phyloP scores from a whole-genome alignment of 257 asterid species.

The Salvia hispanica region DNA sequence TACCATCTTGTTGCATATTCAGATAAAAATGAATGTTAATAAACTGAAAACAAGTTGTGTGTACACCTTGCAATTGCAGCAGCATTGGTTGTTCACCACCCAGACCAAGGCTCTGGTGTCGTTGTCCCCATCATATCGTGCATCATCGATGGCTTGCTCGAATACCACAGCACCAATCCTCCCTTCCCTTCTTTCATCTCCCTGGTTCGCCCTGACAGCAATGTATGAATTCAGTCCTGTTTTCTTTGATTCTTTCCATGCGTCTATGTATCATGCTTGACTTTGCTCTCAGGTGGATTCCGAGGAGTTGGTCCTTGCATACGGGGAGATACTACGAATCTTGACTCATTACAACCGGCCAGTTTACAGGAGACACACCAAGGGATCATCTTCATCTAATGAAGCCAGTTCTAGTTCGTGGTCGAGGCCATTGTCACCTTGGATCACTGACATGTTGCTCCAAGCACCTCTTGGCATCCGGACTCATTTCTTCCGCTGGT shows the following conservation, averaged over 20 bases:
- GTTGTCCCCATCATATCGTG: slow-evolving; percentile 82
- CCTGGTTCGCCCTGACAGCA: slow-evolving; percentile 64
- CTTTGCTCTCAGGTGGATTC: slow-evolving; percentile 56
- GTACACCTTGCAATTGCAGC: slow-evolving; percentile 46
- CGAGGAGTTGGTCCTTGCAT: slow-evolving; percentile 87
- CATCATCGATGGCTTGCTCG: slow-evolving; percentile 68
- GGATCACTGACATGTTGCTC: slow-evolving; percentile 85
- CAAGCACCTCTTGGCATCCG: slow-evolving; percentile 74
- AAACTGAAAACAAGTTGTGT: too few relatives aligned
- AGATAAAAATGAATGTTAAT: too few relatives aligned
- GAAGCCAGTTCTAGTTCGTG: too few relatives aligned
- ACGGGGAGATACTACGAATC: slow-evolving; percentile 82
- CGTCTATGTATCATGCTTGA: neutral
- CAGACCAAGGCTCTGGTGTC: slow-evolving; percentile 84
- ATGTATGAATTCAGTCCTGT: slow-evolving; percentile 41
- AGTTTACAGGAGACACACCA: slow-evolving; percentile 45
- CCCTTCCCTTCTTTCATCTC: slow-evolving; percentile 87
- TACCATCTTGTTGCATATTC: slow-evolving; percentile 22
- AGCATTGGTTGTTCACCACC: slow-evolving; percentile 81
- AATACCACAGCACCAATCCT: slow-evolving; percentile 58
- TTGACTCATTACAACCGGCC: slow-evolving; percentile 88
- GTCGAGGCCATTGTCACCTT: slow-evolving; percentile 72
- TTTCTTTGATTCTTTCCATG: too few relatives aligned
- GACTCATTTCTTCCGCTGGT: slow-evolving; percentile 93
- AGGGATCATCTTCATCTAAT: too few relatives aligned